Base-by-base conservation (phyloP, 805 yeast species). In the Metschnikowia corniflorae region DNA sequence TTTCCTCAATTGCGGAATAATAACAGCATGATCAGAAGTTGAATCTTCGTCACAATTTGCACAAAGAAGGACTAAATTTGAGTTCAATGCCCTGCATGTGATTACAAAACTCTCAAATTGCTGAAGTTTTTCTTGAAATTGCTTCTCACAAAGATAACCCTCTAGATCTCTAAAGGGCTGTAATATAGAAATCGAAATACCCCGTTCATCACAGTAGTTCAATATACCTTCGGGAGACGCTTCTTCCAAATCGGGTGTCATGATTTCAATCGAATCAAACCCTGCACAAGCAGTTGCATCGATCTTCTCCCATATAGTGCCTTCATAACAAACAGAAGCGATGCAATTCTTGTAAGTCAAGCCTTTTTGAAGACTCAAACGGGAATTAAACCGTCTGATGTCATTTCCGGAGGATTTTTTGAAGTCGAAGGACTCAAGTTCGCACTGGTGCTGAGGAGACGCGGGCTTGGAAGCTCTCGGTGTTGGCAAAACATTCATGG, bases 131-230 rank as follows among this genome's bases (percentile, higher is more conserved):
- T 13, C 26, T 10, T 34, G 16, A 22, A 45, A 47, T 14, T 18
- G 21, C 13, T 15, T 19, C 10, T 33, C 27, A 10, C 39, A 31
- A 30, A 35, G 21, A 14, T 28, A 35, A 2, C 52, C 52, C 24
- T 46, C 52, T 22, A 47, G 35, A 19, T 47, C 47, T 17, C 47
- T 35, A 24, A 47, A 45, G 5, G 52, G 52, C 27, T 47, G 52
- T 9, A 38, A 33, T 6, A 46, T 35, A 3, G 42, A 37, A 8
- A 47, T 23, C 14, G 40, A 13, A 24, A 47, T 30, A 20, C 26
- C 30, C 13, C 31, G 18, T 10, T 10, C 19, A 10, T 33, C 13
- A 26, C 48, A 45, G 21, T 34, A 37, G 6, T 30, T 16, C 17
- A 36, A 41, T 17, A 47, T 33, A 9, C 43, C 42, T 13, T 29